phyloP scores from a whole-genome alignment of 371 early-diverging fungal genomes.

The Cokeromyces recurvatus region DNA sequence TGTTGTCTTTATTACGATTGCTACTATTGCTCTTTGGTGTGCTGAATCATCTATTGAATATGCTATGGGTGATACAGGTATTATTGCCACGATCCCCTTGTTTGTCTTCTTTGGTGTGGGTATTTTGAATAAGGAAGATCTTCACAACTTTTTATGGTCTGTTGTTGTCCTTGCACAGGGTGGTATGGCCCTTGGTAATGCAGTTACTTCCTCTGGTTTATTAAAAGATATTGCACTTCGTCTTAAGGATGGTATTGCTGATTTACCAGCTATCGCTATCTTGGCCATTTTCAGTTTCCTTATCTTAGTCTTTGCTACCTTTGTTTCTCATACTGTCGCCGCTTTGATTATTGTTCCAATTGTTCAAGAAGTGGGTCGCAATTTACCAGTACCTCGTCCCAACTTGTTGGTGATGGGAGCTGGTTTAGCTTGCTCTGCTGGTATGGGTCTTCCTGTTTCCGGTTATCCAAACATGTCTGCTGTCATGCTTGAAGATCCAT shows the following conservation, averaged over 20 bases:
- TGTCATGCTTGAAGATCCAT: constrained; percentile 86
- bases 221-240: constrained; percentile 69
- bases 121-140: constrained; percentile 90
- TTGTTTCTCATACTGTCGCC: constrained; percentile 94
- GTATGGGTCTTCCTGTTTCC: constrained; percentile 76
- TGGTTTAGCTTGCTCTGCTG: constrained; percentile 46
- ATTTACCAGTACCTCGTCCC: constrained; percentile 76
- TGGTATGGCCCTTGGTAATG: constrained; percentile 88
- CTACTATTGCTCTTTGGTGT: constrained; percentile 88
- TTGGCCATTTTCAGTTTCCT: constrained; percentile 62
- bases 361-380: constrained; percentile 68
- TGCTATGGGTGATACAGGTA: constrained; percentile 87
- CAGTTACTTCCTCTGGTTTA: constrained; percentile 85
- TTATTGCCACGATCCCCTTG: constrained; percentile 90
- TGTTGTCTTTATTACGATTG: constrained; percentile 51
- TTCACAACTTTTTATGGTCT: constrained; percentile 89
- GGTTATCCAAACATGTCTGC: constrained; percentile 98
- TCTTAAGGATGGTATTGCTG: constrained; percentile 62
- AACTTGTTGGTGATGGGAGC: constrained; percentile 86
- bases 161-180: constrained; percentile 96
- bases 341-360: constrained; percentile 83
- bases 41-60: constrained; percentile 65
- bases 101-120: constrained; percentile 88
- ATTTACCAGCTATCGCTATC: constrained; percentile 60
- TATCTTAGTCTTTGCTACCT: constrained; percentile 81